phyloP scores from a whole-genome alignment of 1,284 basidiomycete genomes.

The Fistulina hepatica region DNA sequence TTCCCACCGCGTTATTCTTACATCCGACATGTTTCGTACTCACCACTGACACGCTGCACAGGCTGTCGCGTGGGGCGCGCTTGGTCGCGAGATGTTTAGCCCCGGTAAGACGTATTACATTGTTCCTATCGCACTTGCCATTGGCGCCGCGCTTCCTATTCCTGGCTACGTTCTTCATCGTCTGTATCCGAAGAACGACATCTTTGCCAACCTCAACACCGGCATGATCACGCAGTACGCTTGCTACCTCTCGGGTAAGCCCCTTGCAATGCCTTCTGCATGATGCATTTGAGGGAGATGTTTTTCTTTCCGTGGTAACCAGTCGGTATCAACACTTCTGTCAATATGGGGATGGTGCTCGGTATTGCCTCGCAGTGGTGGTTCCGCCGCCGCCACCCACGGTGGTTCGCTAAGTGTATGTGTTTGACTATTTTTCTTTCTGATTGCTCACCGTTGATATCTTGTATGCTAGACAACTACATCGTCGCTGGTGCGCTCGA shows the following conservation, averaged over 20 bases:
- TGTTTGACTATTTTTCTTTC: slow-evolving; percentile 28
- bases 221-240: slow-evolving; percentile 19
- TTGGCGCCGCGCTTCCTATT: slow-evolving; percentile 12
- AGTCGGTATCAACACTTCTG: slow-evolving; percentile 13
- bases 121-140: slow-evolving; percentile 14
- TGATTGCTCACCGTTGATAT: slow-evolving; percentile 2
- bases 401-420: slow-evolving; percentile 20
- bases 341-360: slow-evolving; percentile 12
- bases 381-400: slow-evolving; percentile 11
- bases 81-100: slow-evolving; percentile 14
- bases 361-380: slow-evolving; percentile 14
- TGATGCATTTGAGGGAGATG: neutral
- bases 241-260: slow-evolving; percentile 29
- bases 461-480: slow-evolving; percentile 11
- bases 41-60: no score
- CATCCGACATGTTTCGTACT: no score
- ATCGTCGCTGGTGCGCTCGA: slow-evolving; percentile 14
- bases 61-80: slow-evolving; percentile 15
- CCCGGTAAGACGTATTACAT: slow-evolving; percentile 27
- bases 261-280: neutral
- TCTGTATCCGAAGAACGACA: slow-evolving; percentile 13
- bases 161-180: slow-evolving; percentile 12
- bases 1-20: no score
- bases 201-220: slow-evolving; percentile 13
- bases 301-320: slow-evolving; percentile 1